Conservation (phyloP, 495 filamentous ascomycete genomes). For the Echria macrotheca region DNA sequence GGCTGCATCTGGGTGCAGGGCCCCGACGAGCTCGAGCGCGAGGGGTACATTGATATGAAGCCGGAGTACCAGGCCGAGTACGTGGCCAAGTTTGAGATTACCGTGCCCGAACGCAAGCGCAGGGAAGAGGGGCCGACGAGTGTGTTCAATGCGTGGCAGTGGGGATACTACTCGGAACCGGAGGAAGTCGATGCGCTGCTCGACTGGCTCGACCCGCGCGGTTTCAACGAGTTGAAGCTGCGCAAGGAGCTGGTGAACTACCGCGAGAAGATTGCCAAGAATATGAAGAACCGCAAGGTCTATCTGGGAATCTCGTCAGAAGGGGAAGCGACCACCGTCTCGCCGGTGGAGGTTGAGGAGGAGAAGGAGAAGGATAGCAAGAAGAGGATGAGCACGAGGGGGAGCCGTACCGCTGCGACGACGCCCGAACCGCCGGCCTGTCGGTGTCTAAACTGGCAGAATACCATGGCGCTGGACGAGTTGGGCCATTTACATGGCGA, state of each 20-base stretch:
- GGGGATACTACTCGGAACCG: constrained; percentile 85
- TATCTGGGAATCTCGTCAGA: constrained; percentile 54
- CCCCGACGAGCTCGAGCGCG: constrained; percentile 80
- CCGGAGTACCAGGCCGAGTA: constrained; percentile 60
- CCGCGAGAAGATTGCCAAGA: constrained; percentile 65
- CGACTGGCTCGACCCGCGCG: constrained; percentile 81
- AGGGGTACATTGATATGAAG: constrained; percentile 69
- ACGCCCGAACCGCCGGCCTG: constrained; percentile 48
- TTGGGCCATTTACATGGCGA: constrained; percentile 79
- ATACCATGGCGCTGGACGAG: constrained; percentile 68
- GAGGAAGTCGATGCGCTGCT: constrained; percentile 70
- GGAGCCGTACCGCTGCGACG: constrained; percentile 53
- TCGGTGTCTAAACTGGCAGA: constrained; percentile 78
- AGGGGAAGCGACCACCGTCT: constrained; percentile 15
- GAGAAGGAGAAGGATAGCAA: constrained; percentile 52
- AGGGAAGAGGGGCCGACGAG: constrained; percentile 78
- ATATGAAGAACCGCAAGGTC: constrained; percentile 71
- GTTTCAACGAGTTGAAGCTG: constrained; percentile 75
- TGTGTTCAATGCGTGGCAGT: constrained; percentile 71
- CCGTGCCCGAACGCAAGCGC: constrained; percentile 78
- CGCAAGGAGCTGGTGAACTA: constrained; percentile 77
- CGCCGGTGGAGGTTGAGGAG: too few species aligned
- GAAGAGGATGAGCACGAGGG: constrained; percentile 73
- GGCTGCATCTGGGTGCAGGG: constrained; percentile 95
- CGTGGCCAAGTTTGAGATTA: constrained; percentile 63